Base-by-base conservation (phyloP, 1,139 yeast species). In the Protomyces macrosporus region DNA sequence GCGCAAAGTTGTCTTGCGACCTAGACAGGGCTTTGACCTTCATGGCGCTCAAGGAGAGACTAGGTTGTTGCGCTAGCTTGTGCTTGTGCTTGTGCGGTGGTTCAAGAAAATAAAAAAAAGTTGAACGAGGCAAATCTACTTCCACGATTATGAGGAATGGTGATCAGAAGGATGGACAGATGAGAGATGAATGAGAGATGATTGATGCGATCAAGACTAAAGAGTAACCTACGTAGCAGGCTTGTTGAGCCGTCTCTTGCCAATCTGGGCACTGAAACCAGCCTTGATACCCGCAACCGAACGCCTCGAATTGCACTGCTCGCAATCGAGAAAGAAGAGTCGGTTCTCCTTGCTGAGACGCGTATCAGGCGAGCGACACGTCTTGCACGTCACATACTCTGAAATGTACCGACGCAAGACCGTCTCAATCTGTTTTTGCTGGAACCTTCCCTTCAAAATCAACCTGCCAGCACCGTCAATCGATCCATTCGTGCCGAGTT, bases 401-500 rank as follows among this genome's bases (percentile, higher is more conserved):
- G 90, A 51, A 51, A 65, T 65, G 78, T 95, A 93, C 78, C 97
- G 86, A 82, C 98, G 88, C 77, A 93, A 83, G 69, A 93, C 96
- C 68, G 91, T 88, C 79, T 93, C 98, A 83, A 93, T 86, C 78
- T 91, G 97, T 79, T 93, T 93, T 71, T 96, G 97, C 79, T 88
- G 96, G 82, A 90, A 93, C 77, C 96, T 88, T 80, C 99, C 99
- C 82, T 90, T 93, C 76, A 93, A 90, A 68, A 93, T 91, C 75
- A 93, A 84, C 78, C 98, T 87, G 81, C 90, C 89, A 76, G 90
- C 91, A 75, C 98, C 98, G 78, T 93, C 99, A 68, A 93, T 93
- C 66, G 98, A 91, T 75, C 99, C 99, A 2, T 98, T 90, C 33
- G 99, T 93, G 85, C 98, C 99, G 83, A 93, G 82, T 81, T 93